Conservation (phyloP, 164 flowering plant genomes). For the Saururus chinensis region DNA sequence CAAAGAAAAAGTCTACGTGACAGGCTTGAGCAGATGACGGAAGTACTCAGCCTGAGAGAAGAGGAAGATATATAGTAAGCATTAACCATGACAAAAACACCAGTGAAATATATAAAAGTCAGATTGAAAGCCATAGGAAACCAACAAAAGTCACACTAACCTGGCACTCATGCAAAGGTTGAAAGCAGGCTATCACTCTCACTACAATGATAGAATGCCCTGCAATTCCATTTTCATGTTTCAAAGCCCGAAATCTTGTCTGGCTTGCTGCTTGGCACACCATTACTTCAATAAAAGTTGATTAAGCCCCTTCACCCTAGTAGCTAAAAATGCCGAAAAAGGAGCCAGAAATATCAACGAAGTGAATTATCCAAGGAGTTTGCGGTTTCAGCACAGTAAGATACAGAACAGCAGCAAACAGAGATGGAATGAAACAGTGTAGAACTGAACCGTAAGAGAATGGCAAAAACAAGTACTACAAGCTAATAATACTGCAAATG, state of each 20-base stretch:
- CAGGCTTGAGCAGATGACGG: conserved; percentile 90
- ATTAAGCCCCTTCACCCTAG: conserved; percentile 4
- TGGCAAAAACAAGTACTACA: too few species aligned
- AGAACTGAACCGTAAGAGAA: too few species aligned
- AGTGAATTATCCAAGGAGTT: background rate
- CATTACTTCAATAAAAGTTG: conserved; percentile 54
- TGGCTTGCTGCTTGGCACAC: conserved; percentile 96
- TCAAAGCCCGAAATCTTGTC: conserved; percentile 87
- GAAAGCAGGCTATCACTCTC: conserved; percentile 96
- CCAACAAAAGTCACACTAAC: conserved; percentile 23
- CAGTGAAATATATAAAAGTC: background rate
- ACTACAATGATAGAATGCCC: conserved; percentile 77
- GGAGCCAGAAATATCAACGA: background rate
- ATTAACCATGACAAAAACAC: background rate
- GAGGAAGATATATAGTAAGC: background rate
- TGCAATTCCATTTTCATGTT: conserved; percentile 83
- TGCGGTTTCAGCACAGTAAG: background rate
- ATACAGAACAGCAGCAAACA: background rate
- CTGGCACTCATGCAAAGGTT: conserved; percentile 90
- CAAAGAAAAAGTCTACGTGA: conserved; percentile 54
- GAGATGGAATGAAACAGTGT: background rate
- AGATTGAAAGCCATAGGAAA: too few species aligned
- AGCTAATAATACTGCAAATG: too few species aligned
- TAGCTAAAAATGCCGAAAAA: too few species aligned
- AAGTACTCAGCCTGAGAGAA: conserved; percentile 94